These are phyloP conservation scores for Fusarium haematococcum DNA, from an alignment of 2,329 filamentous ascomycete species.

Conservation along the genomic window DNA sequence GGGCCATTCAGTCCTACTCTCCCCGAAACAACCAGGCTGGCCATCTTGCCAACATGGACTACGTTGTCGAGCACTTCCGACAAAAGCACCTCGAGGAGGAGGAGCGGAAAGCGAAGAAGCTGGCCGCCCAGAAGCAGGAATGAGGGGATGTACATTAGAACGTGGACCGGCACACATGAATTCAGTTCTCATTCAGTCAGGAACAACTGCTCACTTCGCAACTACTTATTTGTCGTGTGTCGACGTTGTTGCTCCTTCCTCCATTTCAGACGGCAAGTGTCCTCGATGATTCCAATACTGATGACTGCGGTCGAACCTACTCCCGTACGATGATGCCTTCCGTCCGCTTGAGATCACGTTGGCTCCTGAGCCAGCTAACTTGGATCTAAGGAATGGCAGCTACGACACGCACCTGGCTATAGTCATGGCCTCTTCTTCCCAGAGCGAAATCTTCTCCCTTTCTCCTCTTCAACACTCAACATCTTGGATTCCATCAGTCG, in stretches of 20 bases:
- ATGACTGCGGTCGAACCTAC: not conserved
- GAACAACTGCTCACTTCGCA: not conserved
- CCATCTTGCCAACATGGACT: constrained; percentile 64
- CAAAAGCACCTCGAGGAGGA: constrained; percentile 66
- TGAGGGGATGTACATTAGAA: constrained; percentile 45
- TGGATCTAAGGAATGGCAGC: not conserved
- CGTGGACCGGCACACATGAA: constrained; percentile 40
- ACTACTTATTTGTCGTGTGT: not conserved
- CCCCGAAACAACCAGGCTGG: constrained; percentile 67
- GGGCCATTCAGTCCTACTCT: constrained; percentile 63
- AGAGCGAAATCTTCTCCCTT: not conserved
- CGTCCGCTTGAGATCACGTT: not conserved
- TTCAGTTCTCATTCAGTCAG: constrained; percentile 36
- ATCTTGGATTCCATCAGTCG: constrained; percentile 15
- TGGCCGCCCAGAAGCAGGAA: constrained; percentile 56
- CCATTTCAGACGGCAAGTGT: not conserved
- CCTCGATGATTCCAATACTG: not conserved
- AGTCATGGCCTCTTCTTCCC: not conserved
- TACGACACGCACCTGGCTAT: not conserved
- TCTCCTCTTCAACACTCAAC: not conserved
- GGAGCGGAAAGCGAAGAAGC: constrained; percentile 64
- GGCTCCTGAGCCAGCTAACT: not conserved
- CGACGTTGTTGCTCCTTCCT: not conserved
- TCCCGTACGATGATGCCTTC: not conserved
- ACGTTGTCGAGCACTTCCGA: constrained; percentile 68